Evolutionary conservation across 257 asterid genomes (phyloP).

Genomic region (Cordia subcordata): DNA sequence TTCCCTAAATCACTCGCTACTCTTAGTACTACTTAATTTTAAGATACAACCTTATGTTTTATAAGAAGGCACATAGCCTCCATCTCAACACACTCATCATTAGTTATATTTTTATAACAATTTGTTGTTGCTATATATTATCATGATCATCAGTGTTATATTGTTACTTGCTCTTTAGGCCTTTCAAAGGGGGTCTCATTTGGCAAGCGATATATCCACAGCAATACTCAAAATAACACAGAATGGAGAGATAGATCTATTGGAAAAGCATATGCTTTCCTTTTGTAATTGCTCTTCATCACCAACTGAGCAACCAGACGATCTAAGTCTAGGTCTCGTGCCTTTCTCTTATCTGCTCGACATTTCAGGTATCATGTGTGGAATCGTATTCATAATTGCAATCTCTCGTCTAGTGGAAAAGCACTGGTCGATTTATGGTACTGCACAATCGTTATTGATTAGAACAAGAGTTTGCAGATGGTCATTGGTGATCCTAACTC

Average conservation of each 20-base stretch:
- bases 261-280: conserved; percentile 33
- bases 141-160: not conserved
- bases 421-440: not conserved
- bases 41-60: no score
- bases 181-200: conserved; percentile 42
- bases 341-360: conserved; percentile 38
- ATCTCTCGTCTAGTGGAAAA: conserved; percentile 7
- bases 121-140: not conserved
- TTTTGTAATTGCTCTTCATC: conserved; percentile 29
- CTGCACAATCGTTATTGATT: not conserved
- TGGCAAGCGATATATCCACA: conserved; percentile 46
- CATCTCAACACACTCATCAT: not conserved
- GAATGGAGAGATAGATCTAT: conserved; percentile 37
- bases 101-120: no score
- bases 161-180: conserved; percentile 24
- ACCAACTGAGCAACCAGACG: conserved; percentile 3
- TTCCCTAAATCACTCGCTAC: no score
- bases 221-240: conserved; percentile 46
- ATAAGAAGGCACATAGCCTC: no score
- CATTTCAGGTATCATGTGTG: conserved; percentile 21
- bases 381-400: conserved; percentile 15
- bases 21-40: no score
- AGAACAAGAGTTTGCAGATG: conserved; percentile 10
- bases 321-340: conserved; percentile 26
- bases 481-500: conserved; percentile 9